Base-by-base conservation (phyloP, 306 rosid genomes). In the Crotalaria pallida region DNA sequence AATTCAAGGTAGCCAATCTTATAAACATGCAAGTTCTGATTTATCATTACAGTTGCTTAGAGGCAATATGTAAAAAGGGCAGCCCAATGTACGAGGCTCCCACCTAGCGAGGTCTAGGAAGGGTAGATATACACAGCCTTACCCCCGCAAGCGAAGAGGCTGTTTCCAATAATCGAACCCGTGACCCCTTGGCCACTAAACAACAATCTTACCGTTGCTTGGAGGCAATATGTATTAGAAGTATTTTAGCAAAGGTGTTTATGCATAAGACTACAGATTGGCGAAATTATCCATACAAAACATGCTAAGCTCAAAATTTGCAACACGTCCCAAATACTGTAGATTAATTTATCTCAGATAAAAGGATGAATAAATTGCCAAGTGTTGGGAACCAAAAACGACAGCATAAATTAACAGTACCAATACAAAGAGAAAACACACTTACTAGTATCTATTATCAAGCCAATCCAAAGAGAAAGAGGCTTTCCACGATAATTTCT, bases 401-500 rank as follows among this genome's bases (percentile, higher is more conserved):
- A 66, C 74, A 49, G 38, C 17, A 77, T 15, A 12, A 29, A 64
- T 71, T 41, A 34, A 58, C 24, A 16, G 65, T 22, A 15, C 52
- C 58, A 38, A 77, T 33, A 52, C n/a, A 29, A 10, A 61, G 45
- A 48, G 67, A 65, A 83, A 74, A 61, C 36, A 68, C 29, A 38
- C 83, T 84, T 80, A 86, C 86, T 48, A 19, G 77, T 66, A 44
- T 69, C 58, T 70, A 58, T 59, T 19, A 67, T 59, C 66, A 49
- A 45, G 78, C 48, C 26, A 65, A 55, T 66, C 71, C 33, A 71
- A 33, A 77, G 52, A 78, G 70, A 79, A 50, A 49, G 82, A 61
- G 24, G 75, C 71, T 27, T 87, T 72, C 74, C 33, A 86, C 85
- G 87, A 77, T 41, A 72, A 60, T 52, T 74, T 26, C 52, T 51